Base-by-base conservation (phyloP, 805 yeast species). In the Novakomyces olei region DNA sequence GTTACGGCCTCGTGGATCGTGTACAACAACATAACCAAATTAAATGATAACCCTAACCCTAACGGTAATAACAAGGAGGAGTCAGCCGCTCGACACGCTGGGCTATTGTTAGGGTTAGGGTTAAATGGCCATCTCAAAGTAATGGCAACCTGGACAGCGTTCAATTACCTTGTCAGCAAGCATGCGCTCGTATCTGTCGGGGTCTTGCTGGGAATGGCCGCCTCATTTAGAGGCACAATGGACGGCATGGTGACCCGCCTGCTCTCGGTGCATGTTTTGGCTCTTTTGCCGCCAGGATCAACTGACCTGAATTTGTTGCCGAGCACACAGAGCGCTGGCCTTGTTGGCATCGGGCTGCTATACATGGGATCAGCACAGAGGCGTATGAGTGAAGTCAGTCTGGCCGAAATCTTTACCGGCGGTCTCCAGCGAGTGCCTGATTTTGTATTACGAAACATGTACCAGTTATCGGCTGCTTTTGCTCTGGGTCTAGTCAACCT, bases 61-160 rank as follows among this genome's bases (percentile, higher is more conserved):
- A n/a, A n/a, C n/a, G n/a, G n/a, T n/a, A n/a, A n/a, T n/a, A n/a
- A n/a, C n/a, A n/a, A n/a, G n/a, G n/a, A n/a, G n/a, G n/a, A n/a
- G n/a, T n/a, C n/a, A n/a, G n/a, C 68, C 41, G 65, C 92, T 0
- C 83, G 78, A 39, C 94, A 83, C 56, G 95, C 94, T 15, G 99
- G 99, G 0, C 81, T 88, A 42, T 52, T 88, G n/a, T 53, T 80
- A 14, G 98, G 95, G 0, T 57, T 88, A 17, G 99, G 99, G 0
- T 55, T 88, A 19, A 79, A 79, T 51, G 96, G 96, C 0, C 93
- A 83, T 47, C 54, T 88, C 43, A 69, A 65, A 36, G 61, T 63
- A 27, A 54, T 88, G 17, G 96, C 85, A 45, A 94, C 88, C 49
- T 88, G 96, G 95, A 94, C 83, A 47, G 76, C 85, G 19, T 88